These are phyloP conservation scores for Penicillium janthinellum DNA, from an alignment of 2,329 filamentous ascomycete species.

Conservation along the genomic window DNA sequence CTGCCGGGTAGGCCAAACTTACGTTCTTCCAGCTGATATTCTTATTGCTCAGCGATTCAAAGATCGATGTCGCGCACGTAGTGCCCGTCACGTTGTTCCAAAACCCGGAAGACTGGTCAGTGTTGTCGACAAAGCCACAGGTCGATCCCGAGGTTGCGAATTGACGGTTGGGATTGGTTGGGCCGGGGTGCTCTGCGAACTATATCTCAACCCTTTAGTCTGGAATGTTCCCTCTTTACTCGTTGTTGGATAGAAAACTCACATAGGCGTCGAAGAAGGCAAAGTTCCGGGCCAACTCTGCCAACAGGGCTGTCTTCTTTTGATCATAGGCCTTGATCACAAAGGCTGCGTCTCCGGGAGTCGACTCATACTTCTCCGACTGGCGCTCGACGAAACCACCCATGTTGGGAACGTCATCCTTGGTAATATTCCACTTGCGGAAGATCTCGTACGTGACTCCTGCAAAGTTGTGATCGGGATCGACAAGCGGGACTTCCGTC, in stretches of 20 bases:
- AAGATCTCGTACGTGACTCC: slow-evolving; percentile 42
- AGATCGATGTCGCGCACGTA: slow-evolving; percentile 40
- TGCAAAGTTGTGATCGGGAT: slow-evolving; percentile 40
- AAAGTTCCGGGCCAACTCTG: slow-evolving; percentile 41
- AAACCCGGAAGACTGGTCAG: slow-evolving; percentile 35
- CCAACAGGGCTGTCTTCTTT: slow-evolving; percentile 39
- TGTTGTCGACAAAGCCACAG: slow-evolving; percentile 38
- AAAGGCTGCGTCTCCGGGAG: slow-evolving; percentile 39
- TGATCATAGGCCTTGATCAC: slow-evolving; percentile 43
- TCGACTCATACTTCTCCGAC: slow-evolving; percentile 39
- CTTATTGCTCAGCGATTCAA: slow-evolving; percentile 40
- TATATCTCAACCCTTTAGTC: slow-evolving; percentile 13
- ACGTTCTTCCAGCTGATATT: slow-evolving; percentile 44
- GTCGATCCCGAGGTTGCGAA: slow-evolving; percentile 42
- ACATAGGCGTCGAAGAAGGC: slow-evolving; percentile 43
- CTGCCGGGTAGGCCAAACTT: not conserved
- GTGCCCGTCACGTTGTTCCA: slow-evolving; percentile 39
- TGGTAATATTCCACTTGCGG: slow-evolving; percentile 40
- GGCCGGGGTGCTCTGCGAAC: slow-evolving; percentile 43
- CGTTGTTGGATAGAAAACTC: slow-evolving; percentile 1
- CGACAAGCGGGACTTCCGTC: slow-evolving; percentile 38
- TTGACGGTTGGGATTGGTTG: slow-evolving; percentile 46
- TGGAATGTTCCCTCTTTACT: not conserved
- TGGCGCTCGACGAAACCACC: slow-evolving; percentile 44
- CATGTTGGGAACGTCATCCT: slow-evolving; percentile 41